Percentiles rank a stretch among this genome's conserved stretches.
Conservation (phyloP, 495 filamentous ascomycete species). For the Penicillium nucicola region DNA sequence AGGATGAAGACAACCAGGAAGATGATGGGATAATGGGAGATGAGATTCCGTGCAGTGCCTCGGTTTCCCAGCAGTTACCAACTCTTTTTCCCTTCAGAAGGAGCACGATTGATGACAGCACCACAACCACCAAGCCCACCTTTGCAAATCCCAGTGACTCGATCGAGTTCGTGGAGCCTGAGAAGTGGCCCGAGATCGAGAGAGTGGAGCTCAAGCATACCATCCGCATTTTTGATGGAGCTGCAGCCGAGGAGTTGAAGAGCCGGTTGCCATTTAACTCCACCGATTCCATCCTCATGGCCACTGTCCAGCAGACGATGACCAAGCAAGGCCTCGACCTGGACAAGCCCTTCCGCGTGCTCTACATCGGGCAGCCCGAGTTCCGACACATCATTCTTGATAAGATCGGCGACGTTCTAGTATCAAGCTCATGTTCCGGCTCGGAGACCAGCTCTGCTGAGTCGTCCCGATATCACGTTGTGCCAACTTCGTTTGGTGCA, state of each 20-base stretch:
- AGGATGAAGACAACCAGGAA: conserved; percentile 27
- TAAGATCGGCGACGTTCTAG: conserved; percentile 66
- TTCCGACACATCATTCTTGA: conserved; percentile 68
- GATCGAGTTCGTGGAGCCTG: conserved; percentile 62
- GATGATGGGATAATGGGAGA: conserved; percentile 22
- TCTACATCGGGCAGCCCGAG: conserved; percentile 63
- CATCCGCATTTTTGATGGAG: conserved; percentile 54
- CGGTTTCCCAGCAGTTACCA: conserved; percentile 41
- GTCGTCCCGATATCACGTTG: conserved; percentile 67
- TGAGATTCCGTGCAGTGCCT: conserved; percentile 29
- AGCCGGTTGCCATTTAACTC: conserved; percentile 29
- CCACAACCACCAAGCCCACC: conserved; percentile 38
- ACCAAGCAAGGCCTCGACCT: conserved; percentile 58
- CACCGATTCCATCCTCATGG: conserved; percentile 38
- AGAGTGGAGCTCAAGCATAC: conserved; percentile 62
- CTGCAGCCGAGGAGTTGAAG: conserved; percentile 48
- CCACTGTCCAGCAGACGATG: conserved; percentile 71
- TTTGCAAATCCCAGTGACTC: conserved; percentile 35
- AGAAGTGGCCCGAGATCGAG: conserved; percentile 47
- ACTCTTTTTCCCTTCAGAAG: conserved; percentile 33
- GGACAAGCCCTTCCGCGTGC: conserved; percentile 63
- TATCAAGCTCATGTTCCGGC: conserved; percentile 43
- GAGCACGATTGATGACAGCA: conserved; percentile 42
- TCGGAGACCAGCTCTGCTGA: conserved; percentile 45
- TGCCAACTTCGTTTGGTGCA: conserved; percentile 68